These are phyloP conservation scores for Pezicula carpinea DNA, from an alignment of 2,329 filamentous ascomycete genomes.

Conservation along the genomic window DNA sequence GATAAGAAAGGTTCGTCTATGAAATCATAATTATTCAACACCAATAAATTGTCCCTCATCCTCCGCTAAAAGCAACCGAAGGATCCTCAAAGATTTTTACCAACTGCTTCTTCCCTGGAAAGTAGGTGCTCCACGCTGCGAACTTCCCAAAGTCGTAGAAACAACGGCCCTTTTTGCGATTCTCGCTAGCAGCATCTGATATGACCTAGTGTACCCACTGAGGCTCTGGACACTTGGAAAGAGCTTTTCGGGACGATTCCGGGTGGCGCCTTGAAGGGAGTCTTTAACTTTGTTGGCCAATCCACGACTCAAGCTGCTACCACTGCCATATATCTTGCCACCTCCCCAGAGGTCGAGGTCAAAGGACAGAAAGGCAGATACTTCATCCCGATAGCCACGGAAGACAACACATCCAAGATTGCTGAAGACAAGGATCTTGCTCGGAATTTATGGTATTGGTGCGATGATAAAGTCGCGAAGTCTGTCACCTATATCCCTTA, in stretches of 20 bases:
- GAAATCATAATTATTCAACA: too few species aligned
- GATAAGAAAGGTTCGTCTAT: conserved; percentile 4
- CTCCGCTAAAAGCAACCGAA: background rate
- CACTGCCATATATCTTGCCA: conserved; percentile 27
- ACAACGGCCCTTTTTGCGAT: background rate
- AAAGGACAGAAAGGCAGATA: conserved; percentile 27
- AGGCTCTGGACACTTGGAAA: conserved; percentile 27
- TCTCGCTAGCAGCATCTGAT: background rate
- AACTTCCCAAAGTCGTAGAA: too few species aligned
- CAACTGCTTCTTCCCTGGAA: conserved; percentile 30
- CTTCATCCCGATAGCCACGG: conserved; percentile 33
- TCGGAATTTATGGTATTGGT: conserved; percentile 27
- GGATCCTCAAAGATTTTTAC: conserved; percentile 25
- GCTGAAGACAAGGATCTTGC: conserved; percentile 28
- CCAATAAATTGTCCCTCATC: too few species aligned
- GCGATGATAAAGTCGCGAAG: conserved; percentile 1
- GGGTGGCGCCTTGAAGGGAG: conserved; percentile 12
- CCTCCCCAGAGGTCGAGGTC: conserved; percentile 20
- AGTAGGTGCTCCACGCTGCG: conserved; percentile 4
- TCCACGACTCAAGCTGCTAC: conserved; percentile 25
- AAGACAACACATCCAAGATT: conserved; percentile 20
- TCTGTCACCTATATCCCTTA: background rate
- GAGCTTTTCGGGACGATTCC: conserved; percentile 20
- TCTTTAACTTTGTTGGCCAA: conserved; percentile 23
- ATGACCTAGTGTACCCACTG: conserved; percentile 22